phyloP scores from a whole-genome alignment of 768 basidiomycete species.

The Galerina sulciceps region DNA sequence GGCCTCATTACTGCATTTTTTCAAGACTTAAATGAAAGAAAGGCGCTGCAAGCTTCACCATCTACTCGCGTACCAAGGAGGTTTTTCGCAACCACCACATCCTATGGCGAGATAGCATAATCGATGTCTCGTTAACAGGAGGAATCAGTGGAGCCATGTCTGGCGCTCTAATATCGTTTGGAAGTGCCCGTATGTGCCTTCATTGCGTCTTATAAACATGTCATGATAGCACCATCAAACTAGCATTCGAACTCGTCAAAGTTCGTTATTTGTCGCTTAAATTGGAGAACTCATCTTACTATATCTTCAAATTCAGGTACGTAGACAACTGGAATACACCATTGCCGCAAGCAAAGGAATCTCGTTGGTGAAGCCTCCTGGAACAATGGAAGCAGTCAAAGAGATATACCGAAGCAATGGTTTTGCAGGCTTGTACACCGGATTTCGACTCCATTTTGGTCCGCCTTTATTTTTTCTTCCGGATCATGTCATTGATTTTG shows the following conservation, averaged over 20 bases:
- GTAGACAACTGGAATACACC: constrained; percentile 89
- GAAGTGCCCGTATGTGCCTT: constrained; percentile 78
- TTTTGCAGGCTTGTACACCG: constrained; percentile 73
- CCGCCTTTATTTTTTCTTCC: constrained; percentile 25
- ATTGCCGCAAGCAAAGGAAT: constrained; percentile 84
- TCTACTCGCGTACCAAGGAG: constrained; percentile 86
- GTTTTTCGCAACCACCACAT: constrained; percentile 61
- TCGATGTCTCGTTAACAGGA: constrained; percentile 78
- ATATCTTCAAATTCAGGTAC: constrained; percentile 54
- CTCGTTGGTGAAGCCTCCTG: constrained; percentile 74
- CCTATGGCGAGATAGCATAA: constrained; percentile 58
- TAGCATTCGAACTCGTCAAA: constrained; percentile 95
- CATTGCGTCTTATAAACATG: background rate
- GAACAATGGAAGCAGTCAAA: constrained; percentile 64
- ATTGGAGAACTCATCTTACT: background rate
- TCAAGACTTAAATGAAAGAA: constrained; percentile 8
- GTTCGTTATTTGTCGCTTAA: constrained; percentile 39
- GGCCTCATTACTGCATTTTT: background rate
- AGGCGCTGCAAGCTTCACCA: constrained; percentile 92
- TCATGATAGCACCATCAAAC: constrained; percentile 2
- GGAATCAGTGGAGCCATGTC: constrained; percentile 87
- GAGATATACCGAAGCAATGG: constrained; percentile 76
- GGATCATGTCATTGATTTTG: background rate
- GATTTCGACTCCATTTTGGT: constrained; percentile 88
- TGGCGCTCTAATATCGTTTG: constrained; percentile 87